Percentiles rank a stretch among this genome's conserved stretches.
phyloP scores from a whole-genome alignment of 176 grass and related monocot species.

The Panicum miliaceum region DNA sequence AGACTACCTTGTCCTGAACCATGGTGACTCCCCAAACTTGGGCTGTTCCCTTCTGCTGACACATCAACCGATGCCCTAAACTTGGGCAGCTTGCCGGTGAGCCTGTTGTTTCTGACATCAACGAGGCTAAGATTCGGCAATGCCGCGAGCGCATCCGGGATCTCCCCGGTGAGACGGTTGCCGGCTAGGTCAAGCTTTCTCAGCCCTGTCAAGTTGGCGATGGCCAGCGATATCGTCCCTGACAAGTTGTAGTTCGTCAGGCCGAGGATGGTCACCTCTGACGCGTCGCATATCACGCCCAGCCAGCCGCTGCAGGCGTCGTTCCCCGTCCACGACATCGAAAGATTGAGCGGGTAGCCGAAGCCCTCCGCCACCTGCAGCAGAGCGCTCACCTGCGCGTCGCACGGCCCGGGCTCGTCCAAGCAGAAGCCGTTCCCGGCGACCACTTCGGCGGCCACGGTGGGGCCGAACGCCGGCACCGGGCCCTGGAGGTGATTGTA shows the following conservation, averaged over 20 bases:
- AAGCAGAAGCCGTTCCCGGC: conserved; percentile 2
- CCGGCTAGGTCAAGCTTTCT: neutral
- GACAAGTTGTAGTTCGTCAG: neutral
- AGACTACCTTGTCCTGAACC: neutral
- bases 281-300: neutral
- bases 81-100: neutral
- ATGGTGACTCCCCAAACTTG: neutral
- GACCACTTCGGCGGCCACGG: neutral
- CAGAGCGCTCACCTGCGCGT: conserved; percentile 4
- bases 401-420: neutral
- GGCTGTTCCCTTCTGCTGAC: neutral
- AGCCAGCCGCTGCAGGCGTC: neutral
- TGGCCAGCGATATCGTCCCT: neutral
- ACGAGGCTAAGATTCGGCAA: neutral
- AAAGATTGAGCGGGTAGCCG: neutral
- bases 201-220: neutral
- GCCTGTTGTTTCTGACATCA: neutral
- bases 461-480: neutral
- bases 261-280: neutral
- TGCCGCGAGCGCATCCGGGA: neutral
- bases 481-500: neutral
- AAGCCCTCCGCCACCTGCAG: neutral
- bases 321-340: neutral
- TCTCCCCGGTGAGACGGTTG: neutral
- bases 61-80: neutral